Evolutionary conservation across 805 yeast genomes (phyloP), one percentile per base, ranked within the genome.

Genomic region (Myxozyma nipponensis): DNA sequence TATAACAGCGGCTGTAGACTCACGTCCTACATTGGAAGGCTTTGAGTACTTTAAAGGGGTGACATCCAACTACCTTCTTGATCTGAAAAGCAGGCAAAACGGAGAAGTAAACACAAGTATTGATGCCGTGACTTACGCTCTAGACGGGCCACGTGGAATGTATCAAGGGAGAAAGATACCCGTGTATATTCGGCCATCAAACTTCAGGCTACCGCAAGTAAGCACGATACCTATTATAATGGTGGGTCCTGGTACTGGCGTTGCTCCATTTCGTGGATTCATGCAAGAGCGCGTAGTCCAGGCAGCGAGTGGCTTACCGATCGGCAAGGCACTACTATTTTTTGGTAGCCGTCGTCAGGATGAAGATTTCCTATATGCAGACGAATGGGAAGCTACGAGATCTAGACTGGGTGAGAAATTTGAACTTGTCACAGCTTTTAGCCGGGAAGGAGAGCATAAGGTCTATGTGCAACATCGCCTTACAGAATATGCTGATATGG

Each of bases 201-300:
- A 90, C 48, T 91, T 91, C 75, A n/a, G 88, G 74, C 75, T 91
- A 58, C 98, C 98, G 19, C 75, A 88, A 5, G 86, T 86, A 64
- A 83, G 93, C 32, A 68, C 77, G 3, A 79, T 82, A 26, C 96
- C 97, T 18, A 76, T 91, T n/a, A 87, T 91, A 61, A 79, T 90
- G 84, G 77, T 91, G 64, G 98, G 98, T 28, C 97, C 98, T 42
- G 98, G 98, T 59, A 91, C 98, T 2, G 98, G 98, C 69, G 90
- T 90, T 46, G 97, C 98, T 7, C 98, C 98, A 55, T 86, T 91
- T 74, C 82, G 98, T 73, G 98, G 95, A 3, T 91, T 91, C 60
- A 69, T 91, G 28, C 82, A 95, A 72, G 98, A 91, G 66, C 82
- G 89, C 63, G 84, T 81, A 17, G 65, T 69, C 39, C 77, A 73